phyloP scores from a whole-genome alignment of 495 filamentous ascomycete genomes.

The Aspergillus wentii region DNA sequence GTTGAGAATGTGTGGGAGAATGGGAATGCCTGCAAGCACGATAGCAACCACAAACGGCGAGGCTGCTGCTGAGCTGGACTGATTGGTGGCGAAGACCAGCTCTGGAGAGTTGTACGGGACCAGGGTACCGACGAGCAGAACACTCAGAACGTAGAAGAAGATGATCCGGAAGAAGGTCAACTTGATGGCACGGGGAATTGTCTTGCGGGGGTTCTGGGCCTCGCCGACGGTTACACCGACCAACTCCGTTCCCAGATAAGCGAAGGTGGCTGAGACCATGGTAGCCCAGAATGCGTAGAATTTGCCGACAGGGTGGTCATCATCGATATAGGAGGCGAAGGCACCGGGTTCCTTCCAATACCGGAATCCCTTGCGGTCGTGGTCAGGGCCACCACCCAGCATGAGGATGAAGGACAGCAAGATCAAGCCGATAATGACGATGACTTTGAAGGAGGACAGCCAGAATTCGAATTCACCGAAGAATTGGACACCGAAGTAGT shows the following conservation, averaged over 20 bases:
- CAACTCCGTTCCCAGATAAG: constrained; percentile 80
- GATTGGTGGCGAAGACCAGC: constrained; percentile 50
- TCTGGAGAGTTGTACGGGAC: constrained; percentile 49
- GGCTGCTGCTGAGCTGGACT: constrained; percentile 42
- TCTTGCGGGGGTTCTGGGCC: constrained; percentile 68
- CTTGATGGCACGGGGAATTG: constrained; percentile 72
- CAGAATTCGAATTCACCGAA: constrained; percentile 84
- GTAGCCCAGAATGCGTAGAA: constrained; percentile 78
- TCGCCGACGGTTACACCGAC: constrained; percentile 70
- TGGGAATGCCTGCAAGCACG: constrained; percentile 44
- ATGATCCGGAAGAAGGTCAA: constrained; percentile 82
- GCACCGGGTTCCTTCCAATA: constrained; percentile 75
- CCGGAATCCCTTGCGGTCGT: constrained; percentile 67
- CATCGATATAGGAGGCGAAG: constrained; percentile 38
- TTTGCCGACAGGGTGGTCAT: constrained; percentile 37
- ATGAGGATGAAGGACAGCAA: constrained; percentile 63
- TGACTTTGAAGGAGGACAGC: constrained; percentile 70
- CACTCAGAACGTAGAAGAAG: constrained; percentile 66
- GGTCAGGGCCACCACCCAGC: constrained; percentile 69
- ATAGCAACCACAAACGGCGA: constrained; percentile 64
- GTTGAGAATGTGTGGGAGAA: constrained; percentile 54
- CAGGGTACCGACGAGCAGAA: constrained; percentile 50
- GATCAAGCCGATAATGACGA: constrained; percentile 66
- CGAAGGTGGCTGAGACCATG: constrained; percentile 74
- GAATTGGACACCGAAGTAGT: constrained; percentile 58